Percentiles rank a stretch among this genome's conserved stretches.
These are phyloP conservation scores for Triangularia setosa DNA, from an alignment of 2,329 filamentous ascomycete species.

Conservation along the genomic window DNA sequence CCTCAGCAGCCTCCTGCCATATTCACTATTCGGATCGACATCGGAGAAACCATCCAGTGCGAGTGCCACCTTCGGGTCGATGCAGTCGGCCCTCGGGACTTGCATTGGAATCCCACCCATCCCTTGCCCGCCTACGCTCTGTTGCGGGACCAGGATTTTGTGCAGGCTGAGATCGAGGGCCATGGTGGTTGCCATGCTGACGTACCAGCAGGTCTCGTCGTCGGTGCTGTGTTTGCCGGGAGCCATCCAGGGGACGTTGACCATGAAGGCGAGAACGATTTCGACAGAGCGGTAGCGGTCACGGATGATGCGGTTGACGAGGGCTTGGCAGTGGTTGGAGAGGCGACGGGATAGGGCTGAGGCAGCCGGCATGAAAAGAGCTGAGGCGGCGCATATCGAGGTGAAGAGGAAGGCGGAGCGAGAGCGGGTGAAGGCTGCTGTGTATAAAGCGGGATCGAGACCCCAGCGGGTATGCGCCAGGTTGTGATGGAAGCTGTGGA, in stretches of 20 bases:
- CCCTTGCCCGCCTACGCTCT: background rate
- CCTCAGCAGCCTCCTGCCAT: conserved; percentile 58
- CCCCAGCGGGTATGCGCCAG: conserved; percentile 72
- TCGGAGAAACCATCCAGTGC: conserved; percentile 65
- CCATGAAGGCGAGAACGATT: conserved; percentile 70
- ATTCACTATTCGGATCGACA: conserved; percentile 56
- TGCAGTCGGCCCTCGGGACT: conserved; percentile 61
- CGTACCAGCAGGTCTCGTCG: conserved; percentile 68
- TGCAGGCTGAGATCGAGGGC: conserved; percentile 67
- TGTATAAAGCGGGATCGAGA: conserved; percentile 64
- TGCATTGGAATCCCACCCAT: conserved; percentile 26
- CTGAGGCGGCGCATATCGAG: conserved; percentile 64
- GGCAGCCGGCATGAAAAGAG: conserved; percentile 62
- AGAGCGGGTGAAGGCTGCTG: conserved; percentile 59
- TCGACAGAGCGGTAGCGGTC: conserved; percentile 66
- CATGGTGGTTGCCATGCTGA: conserved; percentile 65
- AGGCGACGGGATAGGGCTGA: conserved; percentile 62
- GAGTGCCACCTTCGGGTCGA: conserved; percentile 63
- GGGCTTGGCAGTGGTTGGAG: conserved; percentile 58
- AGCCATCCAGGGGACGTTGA: conserved; percentile 73
- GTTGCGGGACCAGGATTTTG: conserved; percentile 58
- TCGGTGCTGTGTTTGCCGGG: conserved; percentile 64
- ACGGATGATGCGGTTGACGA: conserved; percentile 59
- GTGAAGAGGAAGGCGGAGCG: conserved; percentile 70
- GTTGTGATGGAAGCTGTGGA: conserved; percentile 60